Base-by-base conservation (phyloP, 805 yeast genomes). In the Priceomyces carsonii region DNA sequence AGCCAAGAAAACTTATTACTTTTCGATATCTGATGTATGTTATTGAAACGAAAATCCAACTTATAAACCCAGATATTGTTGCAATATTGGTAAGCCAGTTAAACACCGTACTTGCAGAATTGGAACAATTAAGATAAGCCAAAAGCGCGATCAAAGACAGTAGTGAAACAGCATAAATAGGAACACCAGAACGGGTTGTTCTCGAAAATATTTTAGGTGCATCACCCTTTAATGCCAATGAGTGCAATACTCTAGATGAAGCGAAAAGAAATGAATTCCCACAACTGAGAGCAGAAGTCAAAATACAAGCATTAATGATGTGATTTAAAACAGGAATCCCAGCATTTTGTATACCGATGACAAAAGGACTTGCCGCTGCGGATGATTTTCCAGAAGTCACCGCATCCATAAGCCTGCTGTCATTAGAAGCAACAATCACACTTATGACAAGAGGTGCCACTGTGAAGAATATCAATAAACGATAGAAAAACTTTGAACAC, bases 251-350 rank as follows among this genome's bases (percentile, higher is more conserved):
- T 48, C 66, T 50, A 19, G 59, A 44, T 7, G 64, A 50, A n/a
- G 57, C 53, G 28, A 45, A 58, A 6, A 57, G 45, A 33, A 45
- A 51, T 3, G 53, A 54, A 35, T 58, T 58, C 55, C 79, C 86
- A 3, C 86, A 78, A 63, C 81, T 82, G 16, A 82, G 78, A 22
- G 90, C 91, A 12, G 88, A 80, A 51, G 84, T 74, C 41, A 85
- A 59, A 41, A 86, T 80, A 51, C 83, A 77, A 1, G 81, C 89
- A 57, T 86, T 86, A 51, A 86, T 66, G 32, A 86, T 69, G 44
- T 80, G 82, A 15, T 86, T 85, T 41, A 85, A 61, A 0, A 74
- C 87, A 6, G 59, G 53, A 42, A 85, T 82, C 13, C 63, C 63
- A 26, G 46, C 56, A n/a, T 50, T 45, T 26, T 47, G 45, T 35